A percentile compares a stretch with the other conserved stretches of the same genome.
Conservation (phyloP, 129 eudicot species). For the Oenanthe sinensis region DNA sequence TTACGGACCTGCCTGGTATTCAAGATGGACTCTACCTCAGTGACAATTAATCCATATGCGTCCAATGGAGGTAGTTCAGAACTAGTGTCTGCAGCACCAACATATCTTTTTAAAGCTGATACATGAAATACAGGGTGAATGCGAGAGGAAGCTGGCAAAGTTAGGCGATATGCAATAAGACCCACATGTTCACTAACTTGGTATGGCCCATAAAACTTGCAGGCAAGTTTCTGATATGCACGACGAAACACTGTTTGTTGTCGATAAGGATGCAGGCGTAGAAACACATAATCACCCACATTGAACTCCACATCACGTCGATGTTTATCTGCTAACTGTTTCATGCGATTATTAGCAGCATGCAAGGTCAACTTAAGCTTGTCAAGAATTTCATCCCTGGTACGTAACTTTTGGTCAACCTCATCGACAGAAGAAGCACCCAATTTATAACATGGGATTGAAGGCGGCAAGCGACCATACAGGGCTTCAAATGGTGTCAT, state of each 20-base stretch:
- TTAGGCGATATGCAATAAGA: not conserved
- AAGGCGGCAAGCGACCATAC: not conserved
- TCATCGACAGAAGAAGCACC: not conserved
- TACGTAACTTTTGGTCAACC: not conserved
- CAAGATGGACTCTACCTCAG: not conserved
- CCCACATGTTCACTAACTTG: too few relatives aligned
- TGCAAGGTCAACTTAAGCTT: not conserved
- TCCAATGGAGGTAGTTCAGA: not conserved
- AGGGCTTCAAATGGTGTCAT: not conserved
- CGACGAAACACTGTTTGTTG: not conserved
- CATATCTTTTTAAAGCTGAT: not conserved
- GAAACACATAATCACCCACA: not conserved
- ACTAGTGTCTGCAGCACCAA: not conserved
- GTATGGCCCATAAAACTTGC: not conserved
- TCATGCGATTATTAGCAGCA: too few relatives aligned
- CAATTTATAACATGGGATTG: not conserved
- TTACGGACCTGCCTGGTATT: not conserved
- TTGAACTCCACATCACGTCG: not conserved
- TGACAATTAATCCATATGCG: not conserved
- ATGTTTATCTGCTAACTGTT: too few relatives aligned
- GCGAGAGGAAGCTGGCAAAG: not conserved
- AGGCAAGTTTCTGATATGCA: not conserved
- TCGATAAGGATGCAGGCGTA: not conserved
- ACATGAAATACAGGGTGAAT: not conserved
- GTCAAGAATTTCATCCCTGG: not conserved